Evolutionary conservation across 2,329 filamentous ascomycete genomes (phyloP).

Genomic region (Exophiala dermatitidis): DNA sequence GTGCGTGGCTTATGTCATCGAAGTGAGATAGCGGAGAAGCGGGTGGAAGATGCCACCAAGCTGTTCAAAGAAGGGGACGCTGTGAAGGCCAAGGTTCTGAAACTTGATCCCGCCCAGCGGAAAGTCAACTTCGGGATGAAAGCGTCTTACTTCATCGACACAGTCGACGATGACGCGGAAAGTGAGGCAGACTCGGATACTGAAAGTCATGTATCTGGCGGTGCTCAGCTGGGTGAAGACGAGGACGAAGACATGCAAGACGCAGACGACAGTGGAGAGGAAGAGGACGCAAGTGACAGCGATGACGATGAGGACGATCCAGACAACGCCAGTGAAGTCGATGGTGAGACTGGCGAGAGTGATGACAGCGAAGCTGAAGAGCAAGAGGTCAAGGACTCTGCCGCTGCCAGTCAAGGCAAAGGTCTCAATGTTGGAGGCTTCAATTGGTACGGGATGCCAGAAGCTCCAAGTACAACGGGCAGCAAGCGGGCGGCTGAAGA

Average conservation of each 20-base stretch:
- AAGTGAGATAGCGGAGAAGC: conserved; percentile 80
- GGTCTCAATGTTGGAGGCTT: conserved; percentile 70
- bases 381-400: conserved; percentile 32
- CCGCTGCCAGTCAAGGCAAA: conserved; percentile 29
- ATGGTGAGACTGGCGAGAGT: conserved; percentile 19
- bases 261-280: conserved; percentile 38
- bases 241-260: conserved; percentile 30
- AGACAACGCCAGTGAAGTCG: conserved; percentile 33
- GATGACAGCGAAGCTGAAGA: conserved; percentile 29
- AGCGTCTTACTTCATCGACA: conserved; percentile 74
- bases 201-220: conserved; percentile 34
- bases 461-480: background rate
- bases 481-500: conserved; percentile 44
- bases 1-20: conserved; percentile 90
- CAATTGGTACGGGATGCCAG: conserved; percentile 66
- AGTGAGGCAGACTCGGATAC: conserved; percentile 31
- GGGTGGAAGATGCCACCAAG: conserved; percentile 75
- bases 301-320: conserved; percentile 30
- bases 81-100: conserved; percentile 87
- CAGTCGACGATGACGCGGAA: conserved; percentile 48
- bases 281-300: conserved; percentile 23
- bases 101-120: conserved; percentile 65
- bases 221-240: conserved; percentile 30
- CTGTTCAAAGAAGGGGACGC: conserved; percentile 82
- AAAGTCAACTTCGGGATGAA: conserved; percentile 87